Evolutionary conservation across 2,329 filamentous ascomycete genomes (phyloP).

Genomic region (Apiospora rasikravindrae): DNA sequence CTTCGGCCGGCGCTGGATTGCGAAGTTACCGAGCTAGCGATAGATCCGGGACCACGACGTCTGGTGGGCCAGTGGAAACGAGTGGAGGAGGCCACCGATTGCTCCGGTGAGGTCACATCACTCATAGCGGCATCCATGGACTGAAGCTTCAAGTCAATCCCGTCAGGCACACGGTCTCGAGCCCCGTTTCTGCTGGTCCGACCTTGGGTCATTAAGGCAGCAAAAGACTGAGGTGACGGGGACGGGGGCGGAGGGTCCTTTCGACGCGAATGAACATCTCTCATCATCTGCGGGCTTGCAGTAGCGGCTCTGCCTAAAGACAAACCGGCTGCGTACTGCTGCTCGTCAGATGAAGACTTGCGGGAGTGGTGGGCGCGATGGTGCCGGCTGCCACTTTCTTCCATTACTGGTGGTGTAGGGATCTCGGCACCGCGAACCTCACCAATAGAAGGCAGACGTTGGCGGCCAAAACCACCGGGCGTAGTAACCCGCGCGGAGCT

Average conservation of each 20-base stretch:
- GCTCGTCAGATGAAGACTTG: conserved; percentile 47
- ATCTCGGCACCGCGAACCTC: conserved; percentile 56
- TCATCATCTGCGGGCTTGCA: conserved; percentile 69
- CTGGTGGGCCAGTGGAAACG: conserved; percentile 61
- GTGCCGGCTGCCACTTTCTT: conserved; percentile 32
- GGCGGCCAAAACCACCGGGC: conserved; percentile 63
- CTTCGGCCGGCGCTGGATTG: conserved; percentile 56
- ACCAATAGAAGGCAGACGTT: conserved; percentile 78
- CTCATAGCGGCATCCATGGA: conserved; percentile 56
- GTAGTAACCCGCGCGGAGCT: conserved; percentile 69
- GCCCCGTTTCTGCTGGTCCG: conserved; percentile 71
- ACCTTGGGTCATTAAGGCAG: conserved; percentile 63
- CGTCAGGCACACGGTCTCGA: conserved; percentile 78
- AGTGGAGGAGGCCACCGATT: conserved; percentile 57
- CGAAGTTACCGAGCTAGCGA: conserved; percentile 63
- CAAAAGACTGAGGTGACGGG: conserved; percentile 68
- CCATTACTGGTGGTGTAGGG: conserved; percentile 28
- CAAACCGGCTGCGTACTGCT: conserved; percentile 46
- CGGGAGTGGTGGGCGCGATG: conserved; percentile 39
- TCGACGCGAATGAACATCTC: conserved; percentile 47
- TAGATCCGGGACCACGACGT: conserved; percentile 59
- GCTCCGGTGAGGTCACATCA: conserved; percentile 63
- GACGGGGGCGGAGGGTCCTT: conserved; percentile 67
- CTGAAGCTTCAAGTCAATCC: conserved; percentile 68
- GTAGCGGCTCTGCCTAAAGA: conserved; percentile 69